Conservation (phyloP, 441 rosid genomes). For the Populus hybrid region DNA sequence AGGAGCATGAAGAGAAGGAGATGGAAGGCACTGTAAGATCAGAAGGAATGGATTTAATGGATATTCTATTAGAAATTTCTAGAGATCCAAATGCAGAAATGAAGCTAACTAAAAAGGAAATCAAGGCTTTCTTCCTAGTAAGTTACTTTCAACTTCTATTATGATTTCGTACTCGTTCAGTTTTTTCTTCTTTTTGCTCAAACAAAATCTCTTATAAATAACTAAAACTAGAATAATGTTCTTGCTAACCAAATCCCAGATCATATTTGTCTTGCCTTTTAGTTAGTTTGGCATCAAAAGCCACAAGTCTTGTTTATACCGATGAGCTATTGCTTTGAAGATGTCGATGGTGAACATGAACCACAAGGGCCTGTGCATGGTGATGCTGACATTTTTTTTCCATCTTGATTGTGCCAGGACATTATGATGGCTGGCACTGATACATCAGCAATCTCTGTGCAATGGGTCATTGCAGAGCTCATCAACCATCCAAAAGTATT, state of each 20-base stretch:
- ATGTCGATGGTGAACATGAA: not conserved
- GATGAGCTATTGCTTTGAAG: not conserved
- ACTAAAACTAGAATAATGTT: not conserved
- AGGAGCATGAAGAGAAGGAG: slow-evolving; percentile 7
- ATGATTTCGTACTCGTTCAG: not conserved
- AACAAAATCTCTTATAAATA: not conserved
- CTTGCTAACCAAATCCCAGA: not conserved
- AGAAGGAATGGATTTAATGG: slow-evolving; percentile 4
- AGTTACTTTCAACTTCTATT: not conserved
- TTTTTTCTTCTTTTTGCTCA: not conserved
- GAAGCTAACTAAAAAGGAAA: not conserved
- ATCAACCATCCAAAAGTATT: not conserved
- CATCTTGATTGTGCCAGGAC: not conserved
- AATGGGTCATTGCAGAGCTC: not conserved
- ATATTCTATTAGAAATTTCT: not conserved
- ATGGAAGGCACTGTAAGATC: not conserved
- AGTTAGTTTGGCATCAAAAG: not conserved
- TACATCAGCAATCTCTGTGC: not conserved
- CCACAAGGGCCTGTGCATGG: not conserved
- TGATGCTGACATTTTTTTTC: not conserved
- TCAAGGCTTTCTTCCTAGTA: slow-evolving; percentile 5
- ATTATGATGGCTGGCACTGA: slow-evolving; percentile 2
- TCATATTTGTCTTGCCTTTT: not conserved
- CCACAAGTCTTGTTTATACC: not conserved
- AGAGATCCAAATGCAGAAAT: not conserved